Conservation (phyloP, 805 yeast species). For the Millerozyma miso region DNA sequence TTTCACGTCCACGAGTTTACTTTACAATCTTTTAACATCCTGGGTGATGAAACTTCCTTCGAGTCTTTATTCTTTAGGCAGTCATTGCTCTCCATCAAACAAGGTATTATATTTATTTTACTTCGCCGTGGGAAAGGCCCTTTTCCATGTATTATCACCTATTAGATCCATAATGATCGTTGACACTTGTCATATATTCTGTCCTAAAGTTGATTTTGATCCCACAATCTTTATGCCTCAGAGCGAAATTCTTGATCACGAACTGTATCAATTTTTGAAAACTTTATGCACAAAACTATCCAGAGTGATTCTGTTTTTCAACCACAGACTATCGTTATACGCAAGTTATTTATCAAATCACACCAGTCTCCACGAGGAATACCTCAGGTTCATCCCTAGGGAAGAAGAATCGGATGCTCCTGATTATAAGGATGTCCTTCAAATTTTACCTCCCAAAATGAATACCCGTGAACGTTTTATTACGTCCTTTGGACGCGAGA, state of each 20-base stretch:
- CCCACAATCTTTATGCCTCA: constrained; percentile 15
- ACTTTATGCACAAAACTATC: constrained; percentile 23
- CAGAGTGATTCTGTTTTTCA: constrained; percentile 30
- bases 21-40: constrained; percentile 29
- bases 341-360: constrained; percentile 17
- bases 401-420: constrained; percentile 3
- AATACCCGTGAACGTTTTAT: constrained; percentile 15
- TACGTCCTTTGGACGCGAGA: constrained; percentile 9
- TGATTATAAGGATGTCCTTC: constrained; percentile 12
- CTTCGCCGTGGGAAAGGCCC: constrained; percentile 30
- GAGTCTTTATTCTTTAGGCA: constrained; percentile 25
- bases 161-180: constrained; percentile 30
- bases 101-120: constrained; percentile 32
- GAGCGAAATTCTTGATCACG: constrained; percentile 10
- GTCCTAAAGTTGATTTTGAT: constrained; percentile 28
- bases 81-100: constrained; percentile 23
- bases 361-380: constrained; percentile 20
- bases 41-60: constrained; percentile 36
- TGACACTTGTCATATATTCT: constrained; percentile 31
- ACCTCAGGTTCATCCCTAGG: constrained; percentile 8
- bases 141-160: constrained; percentile 30
- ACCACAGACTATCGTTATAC: constrained; percentile 25
- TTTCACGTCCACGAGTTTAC: constrained; percentile 24
- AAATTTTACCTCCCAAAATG: constrained; percentile 13
- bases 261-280: constrained; percentile 18